Percentiles rank a stretch among this genome's conserved stretches.
phyloP scores from a whole-genome alignment of 2,329 filamentous ascomycete genomes.

The Fusarium euwallaceae region DNA sequence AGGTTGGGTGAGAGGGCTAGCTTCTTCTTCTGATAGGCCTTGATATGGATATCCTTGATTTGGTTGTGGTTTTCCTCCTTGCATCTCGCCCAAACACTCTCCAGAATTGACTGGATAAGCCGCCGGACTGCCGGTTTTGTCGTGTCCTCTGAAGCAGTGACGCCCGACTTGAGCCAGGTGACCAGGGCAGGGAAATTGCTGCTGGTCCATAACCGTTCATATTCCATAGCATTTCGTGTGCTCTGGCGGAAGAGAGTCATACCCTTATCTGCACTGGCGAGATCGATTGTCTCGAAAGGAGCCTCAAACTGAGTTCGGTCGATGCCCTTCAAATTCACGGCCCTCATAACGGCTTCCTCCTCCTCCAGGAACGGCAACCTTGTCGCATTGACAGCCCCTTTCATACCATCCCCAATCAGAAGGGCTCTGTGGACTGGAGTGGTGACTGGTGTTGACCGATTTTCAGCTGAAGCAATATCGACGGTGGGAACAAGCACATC shows the following conservation, averaged over 20 bases:
- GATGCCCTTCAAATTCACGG: slow-evolving; percentile 69
- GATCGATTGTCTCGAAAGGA: slow-evolving; percentile 72
- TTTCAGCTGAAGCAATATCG: slow-evolving; percentile 75
- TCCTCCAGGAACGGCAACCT: slow-evolving; percentile 56
- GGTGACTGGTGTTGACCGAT: slow-evolving; percentile 74
- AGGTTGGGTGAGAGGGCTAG: slow-evolving; percentile 61
- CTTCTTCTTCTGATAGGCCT: slow-evolving; percentile 33
- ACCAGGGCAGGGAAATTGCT: slow-evolving; percentile 76
- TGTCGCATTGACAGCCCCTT: slow-evolving; percentile 71
- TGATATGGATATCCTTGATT: slow-evolving; percentile 52
- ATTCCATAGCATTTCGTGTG: slow-evolving; percentile 76
- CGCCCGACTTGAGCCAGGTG: slow-evolving; percentile 73
- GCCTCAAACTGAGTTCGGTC: slow-evolving; percentile 52
- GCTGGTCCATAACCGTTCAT: slow-evolving; percentile 79
- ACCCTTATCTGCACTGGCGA: slow-evolving; percentile 71
- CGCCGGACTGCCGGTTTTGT: slow-evolving; percentile 76
- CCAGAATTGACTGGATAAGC: slow-evolving; percentile 76
- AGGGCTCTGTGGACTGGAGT: slow-evolving; percentile 89
- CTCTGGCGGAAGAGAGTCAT: slow-evolving; percentile 77
- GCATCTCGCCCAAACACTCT: slow-evolving; percentile 65
- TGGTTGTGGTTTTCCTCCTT: slow-evolving; percentile 58
- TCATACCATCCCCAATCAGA: slow-evolving; percentile 79
- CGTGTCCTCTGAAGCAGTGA: slow-evolving; percentile 54
- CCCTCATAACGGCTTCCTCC: slow-evolving; percentile 62
- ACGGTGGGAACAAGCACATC: slow-evolving; percentile 81